Percentiles rank a stretch among this genome's conserved stretches.
phyloP scores from a whole-genome alignment of 306 rosid species.

The Begonia peltatifolia region DNA sequence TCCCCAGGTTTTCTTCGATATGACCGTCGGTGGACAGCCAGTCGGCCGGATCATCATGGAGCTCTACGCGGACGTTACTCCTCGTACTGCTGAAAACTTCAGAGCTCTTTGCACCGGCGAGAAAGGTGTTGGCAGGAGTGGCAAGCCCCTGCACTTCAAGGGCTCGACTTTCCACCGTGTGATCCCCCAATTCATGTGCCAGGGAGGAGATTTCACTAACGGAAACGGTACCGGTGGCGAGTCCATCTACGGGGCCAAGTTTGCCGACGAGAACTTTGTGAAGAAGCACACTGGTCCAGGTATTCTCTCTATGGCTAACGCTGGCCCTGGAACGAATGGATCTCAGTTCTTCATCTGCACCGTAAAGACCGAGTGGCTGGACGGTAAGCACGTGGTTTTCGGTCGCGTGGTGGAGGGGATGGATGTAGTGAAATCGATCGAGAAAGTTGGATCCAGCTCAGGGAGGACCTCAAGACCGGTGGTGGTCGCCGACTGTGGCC shows the following conservation, averaged over 20 bases:
- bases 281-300: constrained; percentile 91
- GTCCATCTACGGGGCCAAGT: constrained; percentile 68
- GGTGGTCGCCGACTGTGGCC: constrained; percentile 1
- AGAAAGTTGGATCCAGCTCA: constrained; percentile 26
- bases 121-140: constrained; percentile 61
- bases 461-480: not conserved
- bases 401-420: constrained; percentile 80
- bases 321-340: constrained; percentile 71
- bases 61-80: constrained; percentile 55
- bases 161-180: constrained; percentile 73
- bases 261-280: constrained; percentile 80
- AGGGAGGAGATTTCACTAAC: constrained; percentile 89
- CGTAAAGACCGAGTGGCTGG: constrained; percentile 69
- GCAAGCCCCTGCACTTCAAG: constrained; percentile 84
- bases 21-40: constrained; percentile 37
- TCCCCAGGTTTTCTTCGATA: constrained; percentile 63
- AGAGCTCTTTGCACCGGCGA: constrained; percentile 90
- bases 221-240: constrained; percentile 94
- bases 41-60: constrained; percentile 64
- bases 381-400: constrained; percentile 86
- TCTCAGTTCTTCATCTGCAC: constrained; percentile 88
- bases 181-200: constrained; percentile 67
- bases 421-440: constrained; percentile 78
- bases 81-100: constrained; percentile 71
- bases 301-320: constrained; percentile 83